Evolutionary conservation across 768 basidiomycete species (phyloP).

Genomic region (Trametopsis cervina): DNA sequence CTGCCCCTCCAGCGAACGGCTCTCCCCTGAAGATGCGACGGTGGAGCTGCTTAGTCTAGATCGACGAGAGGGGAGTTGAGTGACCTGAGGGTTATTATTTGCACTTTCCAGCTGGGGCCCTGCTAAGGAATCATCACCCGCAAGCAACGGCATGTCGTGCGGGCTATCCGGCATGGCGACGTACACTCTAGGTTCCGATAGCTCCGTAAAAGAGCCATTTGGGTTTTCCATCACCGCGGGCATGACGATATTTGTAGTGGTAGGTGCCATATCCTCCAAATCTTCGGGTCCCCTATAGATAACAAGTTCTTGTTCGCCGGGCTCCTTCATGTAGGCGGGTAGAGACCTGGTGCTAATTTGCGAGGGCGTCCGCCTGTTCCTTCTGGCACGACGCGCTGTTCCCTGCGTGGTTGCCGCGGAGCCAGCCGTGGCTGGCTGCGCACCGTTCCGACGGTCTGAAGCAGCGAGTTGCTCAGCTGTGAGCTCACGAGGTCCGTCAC

Average conservation of each 20-base stretch:
- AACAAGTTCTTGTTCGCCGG: conserved; percentile 77
- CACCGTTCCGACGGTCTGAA: conserved; percentile 21
- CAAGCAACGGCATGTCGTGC: conserved; percentile 36
- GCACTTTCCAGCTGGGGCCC: background rate
- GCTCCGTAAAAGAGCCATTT: conserved; percentile 5
- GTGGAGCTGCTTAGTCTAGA: conserved; percentile 24
- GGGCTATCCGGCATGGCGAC: conserved; percentile 33
- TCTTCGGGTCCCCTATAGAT: conserved; percentile 48
- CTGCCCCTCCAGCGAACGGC: background rate
- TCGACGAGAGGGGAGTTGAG: background rate
- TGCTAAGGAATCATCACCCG: conserved; percentile 24
- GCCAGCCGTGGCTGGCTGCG: conserved; percentile 24
- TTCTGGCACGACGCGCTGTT: conserved; percentile 32
- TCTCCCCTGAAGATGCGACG: conserved; percentile 12
- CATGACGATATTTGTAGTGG: conserved; percentile 32
- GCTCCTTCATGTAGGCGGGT: conserved; percentile 78
- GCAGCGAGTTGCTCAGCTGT: conserved; percentile 51
- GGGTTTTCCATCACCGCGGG: conserved; percentile 22
- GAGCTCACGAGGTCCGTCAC: conserved; percentile 25
- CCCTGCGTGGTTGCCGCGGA: conserved; percentile 22
- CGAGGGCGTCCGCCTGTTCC: conserved; percentile 59
- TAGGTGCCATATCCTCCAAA: conserved; percentile 45
- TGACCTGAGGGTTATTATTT: background rate
- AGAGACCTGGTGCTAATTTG: conserved; percentile 75
- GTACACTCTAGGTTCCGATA: conserved; percentile 21